These are phyloP conservation scores for Diutina rugosa DNA, from an alignment of 1,139 yeast genomes.

Conservation along the genomic window DNA sequence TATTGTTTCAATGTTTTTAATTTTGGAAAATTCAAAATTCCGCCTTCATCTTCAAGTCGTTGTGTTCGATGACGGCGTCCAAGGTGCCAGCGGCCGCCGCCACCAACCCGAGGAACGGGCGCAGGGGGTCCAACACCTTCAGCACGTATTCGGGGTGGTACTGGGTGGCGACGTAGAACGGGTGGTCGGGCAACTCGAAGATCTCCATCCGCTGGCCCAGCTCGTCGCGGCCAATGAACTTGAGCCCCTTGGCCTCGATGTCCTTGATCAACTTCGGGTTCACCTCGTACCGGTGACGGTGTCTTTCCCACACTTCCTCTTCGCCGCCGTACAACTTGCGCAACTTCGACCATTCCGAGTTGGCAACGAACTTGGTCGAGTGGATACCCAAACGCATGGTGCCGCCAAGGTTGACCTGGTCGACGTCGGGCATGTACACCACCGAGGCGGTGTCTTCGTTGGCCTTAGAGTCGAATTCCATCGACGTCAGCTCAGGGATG, in stretches of 20 bases:
- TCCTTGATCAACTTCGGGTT: slow-evolving; percentile 67
- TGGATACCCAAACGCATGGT: slow-evolving; percentile 97
- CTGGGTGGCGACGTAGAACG: slow-evolving; percentile 90
- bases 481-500: slow-evolving; percentile 56
- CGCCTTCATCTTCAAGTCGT: slow-evolving; percentile 1
- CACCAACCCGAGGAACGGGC: slow-evolving; percentile 91
- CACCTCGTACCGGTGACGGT: slow-evolving; percentile 96
- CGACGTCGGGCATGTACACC: slow-evolving; percentile 97
- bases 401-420: slow-evolving; percentile 92
- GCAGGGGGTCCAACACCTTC: slow-evolving; percentile 90
- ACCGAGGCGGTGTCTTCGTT: slow-evolving; percentile 65
- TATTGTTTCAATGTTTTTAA: neutral
- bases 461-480: slow-evolving; percentile 64
- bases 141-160: slow-evolving; percentile 97
- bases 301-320: slow-evolving; percentile 75
- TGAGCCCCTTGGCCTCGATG: slow-evolving; percentile 69
- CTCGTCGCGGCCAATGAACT: slow-evolving; percentile 91
- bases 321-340: slow-evolving; percentile 72
- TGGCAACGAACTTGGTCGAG: slow-evolving; percentile 68
- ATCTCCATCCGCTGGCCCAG: slow-evolving; percentile 87
- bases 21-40: neutral
- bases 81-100: slow-evolving; percentile 84
- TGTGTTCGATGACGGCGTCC: slow-evolving; percentile 30
- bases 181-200: slow-evolving; percentile 68
- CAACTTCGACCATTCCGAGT: slow-evolving; percentile 58